These are phyloP conservation scores for Penicillium antarcticum DNA, from an alignment of 495 filamentous ascomycete species.

Conservation along the genomic window DNA sequence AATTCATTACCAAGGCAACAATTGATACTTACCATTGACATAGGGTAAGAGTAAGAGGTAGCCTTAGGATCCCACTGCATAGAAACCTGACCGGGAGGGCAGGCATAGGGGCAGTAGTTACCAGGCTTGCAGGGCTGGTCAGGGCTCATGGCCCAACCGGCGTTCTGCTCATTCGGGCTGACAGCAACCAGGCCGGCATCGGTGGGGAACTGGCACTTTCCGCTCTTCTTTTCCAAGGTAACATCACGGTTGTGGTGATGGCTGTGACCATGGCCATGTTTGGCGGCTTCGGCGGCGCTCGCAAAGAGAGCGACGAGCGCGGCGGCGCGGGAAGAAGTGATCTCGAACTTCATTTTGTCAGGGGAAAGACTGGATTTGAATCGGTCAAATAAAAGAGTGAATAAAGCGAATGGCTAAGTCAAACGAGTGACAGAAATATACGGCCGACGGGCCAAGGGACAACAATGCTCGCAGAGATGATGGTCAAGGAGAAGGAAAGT, in stretches of 20 bases:
- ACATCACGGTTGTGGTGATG: conserved; percentile 26
- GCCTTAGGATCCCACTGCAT: conserved; percentile 75
- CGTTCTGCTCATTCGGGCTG: conserved; percentile 62
- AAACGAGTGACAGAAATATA: conserved; percentile 25
- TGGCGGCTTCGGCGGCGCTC: conserved; percentile 40
- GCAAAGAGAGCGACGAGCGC: conserved; percentile 61
- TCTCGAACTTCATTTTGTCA: conserved; percentile 36
- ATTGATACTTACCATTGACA: conserved; percentile 64
- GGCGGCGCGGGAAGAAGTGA: conserved; percentile 21
- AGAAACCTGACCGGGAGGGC: conserved; percentile 70
- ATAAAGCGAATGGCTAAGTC: conserved; percentile 16
- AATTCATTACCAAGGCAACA: conserved; percentile 17
- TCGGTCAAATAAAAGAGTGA: conserved; percentile 10
- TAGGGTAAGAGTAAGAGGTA: conserved; percentile 63
- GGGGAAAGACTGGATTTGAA: neutral
- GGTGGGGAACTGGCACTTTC: conserved; percentile 61
- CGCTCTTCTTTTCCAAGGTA: conserved; percentile 39
- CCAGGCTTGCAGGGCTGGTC: conserved; percentile 68
- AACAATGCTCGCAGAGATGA: conserved; percentile 30
- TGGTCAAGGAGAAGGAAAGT: conserved; percentile 23
- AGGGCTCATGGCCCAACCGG: conserved; percentile 80
- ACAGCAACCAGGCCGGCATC: conserved; percentile 67
- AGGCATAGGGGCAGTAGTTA: conserved; percentile 76
- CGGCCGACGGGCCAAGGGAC: conserved; percentile 20
- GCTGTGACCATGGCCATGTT: conserved; percentile 32